Evolutionary conservation across 305 asterid genomes (phyloP).

Genomic region (Lippia alba): DNA sequence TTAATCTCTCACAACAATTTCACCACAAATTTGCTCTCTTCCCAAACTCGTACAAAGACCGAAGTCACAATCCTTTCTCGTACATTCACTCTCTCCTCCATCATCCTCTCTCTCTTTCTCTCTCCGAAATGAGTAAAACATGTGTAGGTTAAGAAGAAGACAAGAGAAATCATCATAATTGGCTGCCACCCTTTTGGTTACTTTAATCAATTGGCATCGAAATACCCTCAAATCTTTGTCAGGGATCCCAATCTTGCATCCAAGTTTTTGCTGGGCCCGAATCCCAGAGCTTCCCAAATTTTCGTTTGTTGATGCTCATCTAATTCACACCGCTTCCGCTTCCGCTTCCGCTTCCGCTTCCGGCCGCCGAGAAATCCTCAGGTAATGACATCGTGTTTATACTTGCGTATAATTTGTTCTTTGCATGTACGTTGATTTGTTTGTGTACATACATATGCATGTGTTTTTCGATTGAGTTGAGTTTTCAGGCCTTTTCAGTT

Average conservation of each 20-base stretch:
- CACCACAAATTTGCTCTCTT: conserved; percentile 6
- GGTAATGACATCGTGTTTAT: conserved; percentile 26
- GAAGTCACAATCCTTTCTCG: background rate
- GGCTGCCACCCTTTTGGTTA: conserved; percentile 5
- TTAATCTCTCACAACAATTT: background rate
- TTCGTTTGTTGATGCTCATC: conserved; percentile 49
- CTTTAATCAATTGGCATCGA: conserved; percentile 2
- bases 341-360: conserved; percentile 27
- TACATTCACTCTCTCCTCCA: background rate
- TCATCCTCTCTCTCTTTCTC: background rate
- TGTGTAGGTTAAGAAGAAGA: background rate
- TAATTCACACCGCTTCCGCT: conserved; percentile 28
- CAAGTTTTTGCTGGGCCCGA: conserved; percentile 4
- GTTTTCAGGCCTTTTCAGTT: conserved; percentile 3
- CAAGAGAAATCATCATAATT: background rate
- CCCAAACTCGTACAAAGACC: background rate
- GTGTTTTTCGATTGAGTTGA: conserved; percentile 23
- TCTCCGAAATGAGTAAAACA: conserved; percentile 5
- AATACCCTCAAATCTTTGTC: conserved; percentile 25
- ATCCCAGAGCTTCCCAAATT: conserved; percentile 19
- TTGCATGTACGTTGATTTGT: conserved; percentile 8
- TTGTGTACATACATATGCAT: conserved; percentile 13
- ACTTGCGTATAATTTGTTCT: background rate
- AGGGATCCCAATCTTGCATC: conserved; percentile 31
- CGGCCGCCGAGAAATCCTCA: conserved; percentile 29